Conservation (phyloP, 768 basidiomycete genomes). For the Tylopilus subfusipes region DNA sequence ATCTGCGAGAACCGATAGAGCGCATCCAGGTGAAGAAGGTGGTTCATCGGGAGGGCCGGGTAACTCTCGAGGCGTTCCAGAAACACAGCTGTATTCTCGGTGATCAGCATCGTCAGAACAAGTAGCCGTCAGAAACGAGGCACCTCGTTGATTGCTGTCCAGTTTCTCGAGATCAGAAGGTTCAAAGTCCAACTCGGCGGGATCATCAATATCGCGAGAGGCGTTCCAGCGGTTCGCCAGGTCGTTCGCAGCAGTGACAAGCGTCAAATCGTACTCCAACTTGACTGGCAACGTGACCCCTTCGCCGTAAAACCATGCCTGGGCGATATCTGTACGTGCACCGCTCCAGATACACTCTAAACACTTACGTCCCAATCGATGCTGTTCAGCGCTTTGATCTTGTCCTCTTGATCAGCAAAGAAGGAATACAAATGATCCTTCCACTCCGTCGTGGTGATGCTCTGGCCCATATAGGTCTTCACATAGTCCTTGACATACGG, state of each 20-base stretch:
- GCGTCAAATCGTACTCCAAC: conserved; percentile 50
- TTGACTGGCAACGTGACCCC: conserved; percentile 47
- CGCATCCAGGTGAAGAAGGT: conserved; percentile 41
- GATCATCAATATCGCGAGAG: conserved; percentile 35
- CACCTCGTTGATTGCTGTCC: conserved; percentile 50
- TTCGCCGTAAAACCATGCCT: conserved; percentile 59
- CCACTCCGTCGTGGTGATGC: conserved; percentile 58
- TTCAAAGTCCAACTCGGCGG: conserved; percentile 39
- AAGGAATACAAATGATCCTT: conserved; percentile 53
- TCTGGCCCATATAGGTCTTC: conserved; percentile 50
- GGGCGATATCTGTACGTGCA: not conserved
- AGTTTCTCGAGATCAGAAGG: conserved; percentile 45
- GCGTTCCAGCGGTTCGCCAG: conserved; percentile 53
- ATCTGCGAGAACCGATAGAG: conserved; percentile 42
- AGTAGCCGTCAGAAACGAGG: not conserved
- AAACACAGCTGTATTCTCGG: conserved; percentile 44
- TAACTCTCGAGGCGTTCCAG: conserved; percentile 48
- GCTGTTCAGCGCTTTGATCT: conserved; percentile 45
- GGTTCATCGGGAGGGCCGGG: conserved; percentile 39
- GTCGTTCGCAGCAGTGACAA: conserved; percentile 48
- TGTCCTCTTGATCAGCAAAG: conserved; percentile 42
- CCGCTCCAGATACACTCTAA: not conserved
- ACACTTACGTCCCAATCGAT: conserved; percentile 55
- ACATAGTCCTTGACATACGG: conserved; percentile 58
- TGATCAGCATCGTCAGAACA: not conserved